Evolutionary conservation across 1,284 basidiomycete species (phyloP).

Genomic region (Trametes pubescens): DNA sequence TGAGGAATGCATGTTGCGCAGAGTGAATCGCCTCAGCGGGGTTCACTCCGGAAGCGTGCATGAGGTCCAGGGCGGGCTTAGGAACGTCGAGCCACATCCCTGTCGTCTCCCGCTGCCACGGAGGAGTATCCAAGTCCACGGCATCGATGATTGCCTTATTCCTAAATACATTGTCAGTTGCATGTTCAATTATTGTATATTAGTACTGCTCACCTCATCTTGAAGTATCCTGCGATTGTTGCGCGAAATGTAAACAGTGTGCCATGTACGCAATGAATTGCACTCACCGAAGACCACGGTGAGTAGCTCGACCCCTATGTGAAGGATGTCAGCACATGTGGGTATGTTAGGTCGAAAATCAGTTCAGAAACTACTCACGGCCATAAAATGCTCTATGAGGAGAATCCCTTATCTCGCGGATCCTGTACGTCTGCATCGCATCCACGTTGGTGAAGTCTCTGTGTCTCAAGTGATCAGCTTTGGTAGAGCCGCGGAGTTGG

Average conservation of each 20-base stretch:
- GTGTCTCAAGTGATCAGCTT: background rate
- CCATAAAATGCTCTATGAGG: constrained; percentile 77
- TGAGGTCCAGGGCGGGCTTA: constrained; percentile 54
- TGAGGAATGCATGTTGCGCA: constrained; percentile 86
- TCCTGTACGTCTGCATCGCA: constrained; percentile 80
- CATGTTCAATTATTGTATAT: no score
- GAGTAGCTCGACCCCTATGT: constrained; percentile 69
- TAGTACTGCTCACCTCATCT: constrained; percentile 59
- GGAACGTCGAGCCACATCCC: constrained; percentile 92
- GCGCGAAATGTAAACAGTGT: background rate
- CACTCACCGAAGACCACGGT: constrained; percentile 79
- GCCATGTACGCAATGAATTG: constrained; percentile 30
- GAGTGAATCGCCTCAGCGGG: constrained; percentile 85
- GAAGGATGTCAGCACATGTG: background rate
- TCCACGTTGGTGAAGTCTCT: constrained; percentile 86
- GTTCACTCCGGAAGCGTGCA: constrained; percentile 67
- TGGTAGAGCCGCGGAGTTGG: background rate
- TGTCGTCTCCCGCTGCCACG: constrained; percentile 79
- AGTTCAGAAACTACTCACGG: constrained; percentile 50
- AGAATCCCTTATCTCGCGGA: constrained; percentile 72
- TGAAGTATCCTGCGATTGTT: constrained; percentile 45
- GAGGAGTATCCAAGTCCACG: constrained; percentile 82
- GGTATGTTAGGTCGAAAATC: background rate
- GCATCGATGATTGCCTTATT: constrained; percentile 76
- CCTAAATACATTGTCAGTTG: constrained; percentile 44